Base-by-base conservation (phyloP, 805 yeast genomes). In the Candida sithepensis region DNA sequence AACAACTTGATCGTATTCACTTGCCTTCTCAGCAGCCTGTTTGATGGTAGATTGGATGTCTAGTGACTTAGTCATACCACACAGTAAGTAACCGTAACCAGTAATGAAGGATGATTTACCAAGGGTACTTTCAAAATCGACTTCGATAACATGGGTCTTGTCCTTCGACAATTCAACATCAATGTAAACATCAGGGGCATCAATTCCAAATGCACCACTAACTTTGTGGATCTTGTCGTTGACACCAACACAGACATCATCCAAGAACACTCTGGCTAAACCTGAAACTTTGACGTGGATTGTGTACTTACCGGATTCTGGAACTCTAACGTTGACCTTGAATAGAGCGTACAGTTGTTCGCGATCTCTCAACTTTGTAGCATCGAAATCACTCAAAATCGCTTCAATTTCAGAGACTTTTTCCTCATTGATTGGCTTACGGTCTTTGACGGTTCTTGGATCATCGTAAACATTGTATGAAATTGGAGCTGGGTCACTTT, bases 201-300 rank as follows among this genome's bases (percentile, higher is more conserved):
- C 87, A 59, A 67, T 56, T 14, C 78, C 77, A 61, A 78, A 78
- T 67, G 79, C 81, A 3, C 74, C 67, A 30, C 66, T 62, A 2
- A 53, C 64, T 65, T 82, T 86, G 23, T 70, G 60, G 39, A 80
- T 75, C 55, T 70, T 73, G 64, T 81, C 80, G 60, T 82, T 85
- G 43, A 79, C 75, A 28, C 82, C 66, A 47, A 79, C 64, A 55
- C 74, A 55, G 47, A 64, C 84, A 54, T 82, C 74, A 43, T 81
- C 59, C 53, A 69, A 82, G 20, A 82, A 50, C 58, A 72, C 74
- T 26, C 81, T 84, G 36, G 84, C 76, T 43, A 68, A 56, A 32
- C 73, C 74, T 13, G 77, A 63, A 45, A 77, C 60, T 20, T 85
- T 85, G 12, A 26, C 10, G 12, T 26, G 30, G 55, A 82, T 73